Evolutionary conservation across 768 basidiomycete species (phyloP), one percentile per base, ranked within the genome.

Genomic region (Auricularia auricula-judae): DNA sequence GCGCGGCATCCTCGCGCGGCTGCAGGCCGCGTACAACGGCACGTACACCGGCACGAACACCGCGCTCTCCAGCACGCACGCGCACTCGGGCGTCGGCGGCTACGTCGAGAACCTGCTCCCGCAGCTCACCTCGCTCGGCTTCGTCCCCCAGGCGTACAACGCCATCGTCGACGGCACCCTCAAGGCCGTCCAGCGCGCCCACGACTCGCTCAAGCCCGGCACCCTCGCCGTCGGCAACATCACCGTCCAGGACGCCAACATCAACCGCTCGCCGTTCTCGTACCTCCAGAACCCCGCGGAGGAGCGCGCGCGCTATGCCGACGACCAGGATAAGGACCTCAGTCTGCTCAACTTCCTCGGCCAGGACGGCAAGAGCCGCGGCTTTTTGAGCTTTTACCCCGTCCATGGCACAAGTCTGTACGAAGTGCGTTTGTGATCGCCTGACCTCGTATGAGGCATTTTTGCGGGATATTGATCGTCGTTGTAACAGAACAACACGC

Each of bases 341-440:
- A 84, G 85, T 3, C 76, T 89, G 18, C 72, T 92, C 63, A 78
- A 84, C 60, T 86, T 91, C 66, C 81, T 86, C 56, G 86, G 88
- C 70, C 67, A 67, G 7, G 56, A 29, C 10, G 88, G 88, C 35
- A 79, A 78, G 35, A 78, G 84, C 21, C 77, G 84, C 63, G 89
- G 89, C 2, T 80, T 91, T 69, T 71, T 90, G 68, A 87, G 83
- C 72, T 90, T 87, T 75, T 91, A 86, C 72, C 77, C 89, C 0
- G 89, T 91, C 0, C 90, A 91, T 72, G 88, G 88, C 1, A 91
- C 89, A 16, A 88, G 87, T 67, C 68, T 90, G n/a, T 91, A 90
- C 69, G 80, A 85, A 76, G 89, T 89, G 29, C 29, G 29, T 29
- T 29, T 29, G 29, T 29, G 29, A 29, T 29, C 29, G 29, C 29